These are phyloP conservation scores for Acrocalymma vagum DNA, from an alignment of 2,329 filamentous ascomycete genomes.

Conservation along the genomic window DNA sequence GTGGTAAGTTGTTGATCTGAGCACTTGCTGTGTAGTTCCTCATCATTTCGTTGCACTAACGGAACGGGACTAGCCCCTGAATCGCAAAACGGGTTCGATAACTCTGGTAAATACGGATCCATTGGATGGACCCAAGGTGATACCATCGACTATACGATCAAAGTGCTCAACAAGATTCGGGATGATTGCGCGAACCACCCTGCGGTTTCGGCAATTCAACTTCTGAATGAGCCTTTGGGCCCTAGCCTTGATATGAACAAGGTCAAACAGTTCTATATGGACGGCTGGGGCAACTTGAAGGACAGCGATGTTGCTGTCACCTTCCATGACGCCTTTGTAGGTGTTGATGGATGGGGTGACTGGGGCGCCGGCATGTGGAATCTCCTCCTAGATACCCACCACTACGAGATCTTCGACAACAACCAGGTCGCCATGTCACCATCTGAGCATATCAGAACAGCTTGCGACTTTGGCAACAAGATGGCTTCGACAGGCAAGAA, in stretches of 20 bases:
- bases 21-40: too few species aligned
- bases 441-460: constrained; percentile 50
- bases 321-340: constrained; percentile 58
- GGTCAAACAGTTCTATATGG: constrained; percentile 57
- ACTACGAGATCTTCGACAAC: constrained; percentile 58
- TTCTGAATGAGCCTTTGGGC: constrained; percentile 59
- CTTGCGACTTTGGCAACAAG: constrained; percentile 54
- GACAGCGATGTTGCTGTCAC: constrained; percentile 52
- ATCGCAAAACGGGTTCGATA: constrained; percentile 74
- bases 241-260: constrained; percentile 51
- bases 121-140: constrained; percentile 57
- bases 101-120: constrained; percentile 63
- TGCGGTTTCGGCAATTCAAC: constrained; percentile 56
- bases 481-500: constrained; percentile 57
- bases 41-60: constrained; percentile 2
- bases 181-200: constrained; percentile 55
- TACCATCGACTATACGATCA: constrained; percentile 49
- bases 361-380: constrained; percentile 55
- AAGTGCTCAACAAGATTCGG: constrained; percentile 56
- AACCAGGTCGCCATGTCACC: constrained; percentile 47
- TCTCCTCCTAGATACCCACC: constrained; percentile 57
- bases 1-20: constrained; percentile 62
- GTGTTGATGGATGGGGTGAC: constrained; percentile 53
- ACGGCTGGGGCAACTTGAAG: constrained; percentile 56
- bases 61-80: constrained; percentile 56